Conservation (phyloP, 2,329 filamentous ascomycete genomes). For the Alternaria triticimaculans region DNA sequence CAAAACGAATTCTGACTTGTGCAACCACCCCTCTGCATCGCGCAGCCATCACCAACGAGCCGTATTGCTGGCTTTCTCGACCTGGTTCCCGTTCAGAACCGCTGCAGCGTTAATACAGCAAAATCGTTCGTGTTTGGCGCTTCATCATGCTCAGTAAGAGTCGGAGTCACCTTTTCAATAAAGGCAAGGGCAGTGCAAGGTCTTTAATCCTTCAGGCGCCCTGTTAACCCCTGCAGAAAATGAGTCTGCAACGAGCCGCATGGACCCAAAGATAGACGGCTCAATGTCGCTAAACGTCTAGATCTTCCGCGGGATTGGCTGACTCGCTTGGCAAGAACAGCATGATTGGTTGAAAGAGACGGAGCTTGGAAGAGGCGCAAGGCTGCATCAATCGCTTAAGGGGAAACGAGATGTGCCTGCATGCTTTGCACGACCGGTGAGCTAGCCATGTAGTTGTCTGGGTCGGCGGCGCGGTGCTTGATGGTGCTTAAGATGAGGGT, state of each 20-base stretch:
- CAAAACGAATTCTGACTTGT: conserved; percentile 2
- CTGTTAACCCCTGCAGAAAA: conserved; percentile 14
- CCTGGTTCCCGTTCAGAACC: background rate
- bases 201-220: conserved; percentile 18
- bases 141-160: background rate
- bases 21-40: background rate
- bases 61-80: background rate
- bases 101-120: background rate
- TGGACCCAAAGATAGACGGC: conserved; percentile 24
- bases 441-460: conserved; percentile 14
- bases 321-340: conserved; percentile 11
- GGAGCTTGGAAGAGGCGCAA: conserved; percentile 15
- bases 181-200: conserved; percentile 15
- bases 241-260: conserved; percentile 12
- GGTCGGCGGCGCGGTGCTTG: conserved; percentile 16
- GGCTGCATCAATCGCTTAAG: conserved; percentile 26
- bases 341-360: conserved; percentile 16
- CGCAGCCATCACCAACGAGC: background rate
- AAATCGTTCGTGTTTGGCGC: background rate
- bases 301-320: conserved; percentile 10
- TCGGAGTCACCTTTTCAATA: conserved; percentile 17
- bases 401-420: conserved; percentile 25
- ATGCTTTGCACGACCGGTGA: conserved; percentile 27
- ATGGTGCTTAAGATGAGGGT: conserved; percentile 30
- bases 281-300: conserved; percentile 25